Base-by-base conservation (phyloP, 495 filamentous ascomycete species). In the Trichoderma asperelloides region DNA sequence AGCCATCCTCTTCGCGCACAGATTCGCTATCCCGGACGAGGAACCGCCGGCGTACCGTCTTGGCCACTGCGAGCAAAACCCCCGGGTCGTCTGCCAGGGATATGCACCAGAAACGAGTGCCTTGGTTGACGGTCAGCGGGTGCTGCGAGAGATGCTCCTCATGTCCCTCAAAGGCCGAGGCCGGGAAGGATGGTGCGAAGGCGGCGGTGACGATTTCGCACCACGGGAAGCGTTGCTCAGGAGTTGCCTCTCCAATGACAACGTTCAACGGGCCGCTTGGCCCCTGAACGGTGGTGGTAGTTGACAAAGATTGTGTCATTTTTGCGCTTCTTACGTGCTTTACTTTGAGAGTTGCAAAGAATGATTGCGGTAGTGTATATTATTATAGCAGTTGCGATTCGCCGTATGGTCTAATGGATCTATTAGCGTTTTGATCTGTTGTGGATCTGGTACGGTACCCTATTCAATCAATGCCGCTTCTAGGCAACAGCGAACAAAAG, bases 1-100 rank as follows among this genome's bases (percentile, higher is more conserved):
- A 74, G 21, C 72, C 72, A 40, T 66, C 67, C 39, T 69, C 69
- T 30, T 66, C 70, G 49, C 68, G 70, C 64, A 68, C 65, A 33
- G 70, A 67, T 15, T 45, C 41, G 41, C 41, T 18, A 12, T 45
- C 41, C 41, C 41, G 41, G 13, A 45, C 41, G 41, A 45, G 41
- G 12, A 45, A 45, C 11, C 11, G 41, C 12, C 41, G 41, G 18
- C 41, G 41, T 45, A 45, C 18, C 41, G 41, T 45, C 12, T 45
- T 45, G 41, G 13, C 4, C 4, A 45, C 12, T 45, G 41, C 41
- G 41, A 70, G 21, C 21, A 74, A 65, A 2, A 62, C 51, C 12
- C 33, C 41, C 16, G 67, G 66, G 12, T 69, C 40, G 27, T 70
- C 68, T n/a, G 65, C 66, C 4, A 11, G 3, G 28, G 49, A 64